Evolutionary conservation across 78 protist genomes (phyloP).

Genomic region (Dictyostelium capitatum): DNA sequence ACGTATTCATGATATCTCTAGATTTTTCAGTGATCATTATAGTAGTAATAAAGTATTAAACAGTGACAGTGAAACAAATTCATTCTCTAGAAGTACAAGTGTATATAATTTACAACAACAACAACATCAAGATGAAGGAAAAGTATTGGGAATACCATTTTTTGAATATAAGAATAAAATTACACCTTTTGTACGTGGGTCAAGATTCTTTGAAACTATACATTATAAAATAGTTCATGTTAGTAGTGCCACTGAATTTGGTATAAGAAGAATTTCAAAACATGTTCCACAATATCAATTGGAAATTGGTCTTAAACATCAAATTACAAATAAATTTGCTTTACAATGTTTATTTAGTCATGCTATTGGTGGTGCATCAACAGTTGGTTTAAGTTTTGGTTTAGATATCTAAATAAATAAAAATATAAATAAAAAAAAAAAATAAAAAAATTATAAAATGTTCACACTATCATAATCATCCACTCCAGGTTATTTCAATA

Average conservation of each 20-base stretch:
- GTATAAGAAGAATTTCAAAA: slow-evolving; percentile 27
- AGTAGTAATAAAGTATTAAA: slow-evolving; percentile 10
- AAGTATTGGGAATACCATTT: background rate
- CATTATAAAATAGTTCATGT: slow-evolving; percentile 72
- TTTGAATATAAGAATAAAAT: slow-evolving; percentile 16
- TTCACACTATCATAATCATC: too few species aligned
- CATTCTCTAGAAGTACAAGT: background rate
- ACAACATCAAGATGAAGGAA: background rate
- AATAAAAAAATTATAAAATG: background rate
- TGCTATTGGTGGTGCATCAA: slow-evolving; percentile 56
- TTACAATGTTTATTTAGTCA: slow-evolving; percentile 67
- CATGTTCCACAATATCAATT: slow-evolving; percentile 32
- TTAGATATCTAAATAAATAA: slow-evolving; percentile 34
- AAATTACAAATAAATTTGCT: slow-evolving; percentile 2
- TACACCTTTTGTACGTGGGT: background rate
- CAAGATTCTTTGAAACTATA: slow-evolving; percentile 43
- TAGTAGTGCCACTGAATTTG: slow-evolving; percentile 34
- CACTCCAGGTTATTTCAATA: too few species aligned
- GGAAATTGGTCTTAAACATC: slow-evolving; percentile 60
- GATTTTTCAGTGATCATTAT: background rate
- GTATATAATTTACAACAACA: background rate
- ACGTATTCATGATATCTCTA: background rate
- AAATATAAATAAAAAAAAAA: background rate
- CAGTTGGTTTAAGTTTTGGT: slow-evolving; percentile 65
- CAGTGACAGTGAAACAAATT: slow-evolving; percentile 7